A percentile compares a stretch with the other conserved stretches of the same genome.
phyloP scores from a whole-genome alignment of 2,329 filamentous ascomycete genomes.

The Penicillium hordei region DNA sequence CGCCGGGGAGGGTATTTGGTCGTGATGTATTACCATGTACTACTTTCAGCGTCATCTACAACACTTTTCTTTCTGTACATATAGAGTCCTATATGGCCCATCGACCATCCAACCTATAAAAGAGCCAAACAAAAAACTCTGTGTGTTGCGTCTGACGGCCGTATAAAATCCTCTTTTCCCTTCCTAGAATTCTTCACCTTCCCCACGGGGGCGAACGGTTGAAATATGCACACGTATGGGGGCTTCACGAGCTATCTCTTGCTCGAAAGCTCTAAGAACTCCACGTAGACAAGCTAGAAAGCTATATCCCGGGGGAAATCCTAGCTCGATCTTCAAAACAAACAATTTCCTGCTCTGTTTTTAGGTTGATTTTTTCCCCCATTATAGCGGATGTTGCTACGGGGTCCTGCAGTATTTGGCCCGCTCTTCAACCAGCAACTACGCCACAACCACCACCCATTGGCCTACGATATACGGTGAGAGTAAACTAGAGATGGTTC shows the following conservation, averaged over 20 bases:
- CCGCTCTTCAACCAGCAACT: constrained; percentile 10
- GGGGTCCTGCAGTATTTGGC: constrained; percentile 7
- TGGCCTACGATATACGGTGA: constrained; percentile 11
- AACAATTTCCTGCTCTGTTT: neutral
- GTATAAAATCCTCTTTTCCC: constrained; percentile 16
- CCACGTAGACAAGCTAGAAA: constrained; percentile 7
- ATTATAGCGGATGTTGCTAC: constrained; percentile 1
- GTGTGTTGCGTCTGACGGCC: constrained; percentile 29
- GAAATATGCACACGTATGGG: constrained; percentile 1
- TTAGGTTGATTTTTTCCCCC: neutral
- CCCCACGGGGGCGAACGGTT: neutral
- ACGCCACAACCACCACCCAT: constrained; percentile 12
- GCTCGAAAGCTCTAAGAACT: constrained; percentile 3
- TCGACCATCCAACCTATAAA: constrained; percentile 28
- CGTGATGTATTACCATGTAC: constrained; percentile 35
- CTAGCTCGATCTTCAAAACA: neutral
- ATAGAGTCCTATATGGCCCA: constrained; percentile 32
- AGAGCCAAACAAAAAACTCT: constrained; percentile 32
- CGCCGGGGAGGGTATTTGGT: constrained; percentile 32
- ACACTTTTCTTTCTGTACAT: constrained; percentile 33
- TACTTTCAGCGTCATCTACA: constrained; percentile 34
- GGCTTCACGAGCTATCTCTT: neutral
- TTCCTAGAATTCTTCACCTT: neutral
- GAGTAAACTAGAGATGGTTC: neutral
- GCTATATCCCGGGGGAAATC: neutral